Base-by-base conservation (phyloP, 2,329 filamentous ascomycete genomes). In the Trichoderma sp. region DNA sequence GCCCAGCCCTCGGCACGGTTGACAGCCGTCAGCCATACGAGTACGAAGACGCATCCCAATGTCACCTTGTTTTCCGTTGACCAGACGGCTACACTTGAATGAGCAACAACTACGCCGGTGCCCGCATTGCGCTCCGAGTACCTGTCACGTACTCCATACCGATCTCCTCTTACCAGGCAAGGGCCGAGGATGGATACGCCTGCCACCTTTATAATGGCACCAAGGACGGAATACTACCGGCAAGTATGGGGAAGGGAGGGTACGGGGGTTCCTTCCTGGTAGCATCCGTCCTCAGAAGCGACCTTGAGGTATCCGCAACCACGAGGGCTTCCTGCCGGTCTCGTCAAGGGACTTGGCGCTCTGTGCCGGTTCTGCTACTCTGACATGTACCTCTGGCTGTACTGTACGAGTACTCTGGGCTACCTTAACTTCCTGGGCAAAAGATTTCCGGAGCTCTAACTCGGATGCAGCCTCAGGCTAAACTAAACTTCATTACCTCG, bases 291-390 rank as follows among this genome's bases (percentile, higher is more conserved):
- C 5, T 15, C 5, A 4, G 51, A 36, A 67, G 51, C 64, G 18
- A 39, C 47, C 30, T 57, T 57, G 32, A 57, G 65, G 65, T 68
- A 61, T 69, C 56, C 66, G 66, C 66, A 69, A 30, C 66, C 66
- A 69, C 66, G 66, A 69, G 66, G 56, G 66, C 66, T 61, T 69
- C 56, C 39, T 61, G 36, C 56, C 56, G 56, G 36, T 21, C 53
- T 47, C 36, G 39, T 51, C 56, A 69, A 53, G 66, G 66, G 60
- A 69, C 43, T 39, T 39, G 14, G n/a, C 32, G 32, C 64, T 9
- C 30, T 32, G 21, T 39, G 26, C 24, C 32, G 12, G 8, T 6
- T 51, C 43, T 51, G 43, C 43, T 51, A 12, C 18, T 9, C 9
- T 15, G 1, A 6, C n/a, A 14, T 12, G 30, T 53, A 56, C n/a